phyloP scores from a whole-genome alignment of 305 asterid species.

The Ilex paraguariensis region DNA sequence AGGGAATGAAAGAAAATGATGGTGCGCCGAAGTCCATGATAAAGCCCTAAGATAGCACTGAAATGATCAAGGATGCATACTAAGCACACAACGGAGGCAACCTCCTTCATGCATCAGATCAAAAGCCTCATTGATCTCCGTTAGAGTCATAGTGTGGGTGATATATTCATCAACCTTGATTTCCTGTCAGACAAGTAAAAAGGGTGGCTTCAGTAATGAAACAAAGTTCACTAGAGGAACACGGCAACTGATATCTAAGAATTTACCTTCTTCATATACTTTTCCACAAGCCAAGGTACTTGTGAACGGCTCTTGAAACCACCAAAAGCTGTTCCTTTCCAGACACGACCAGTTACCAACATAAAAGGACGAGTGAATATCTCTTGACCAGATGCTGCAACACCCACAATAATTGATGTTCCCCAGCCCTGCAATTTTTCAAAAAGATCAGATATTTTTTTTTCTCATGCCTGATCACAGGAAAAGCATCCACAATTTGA shows the following conservation, averaged over 20 bases:
- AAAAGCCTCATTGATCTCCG: conserved; percentile 79
- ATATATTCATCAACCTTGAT: conserved; percentile 98
- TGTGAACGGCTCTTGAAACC: conserved; percentile 99
- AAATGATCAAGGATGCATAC: conserved; percentile 29
- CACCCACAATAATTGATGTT: conserved; percentile 97
- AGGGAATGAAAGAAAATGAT: not conserved
- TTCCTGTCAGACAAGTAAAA: conserved; percentile 43
- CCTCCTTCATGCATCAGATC: conserved; percentile 89
- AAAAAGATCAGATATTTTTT: not conserved
- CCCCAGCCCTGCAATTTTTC: conserved; percentile 87
- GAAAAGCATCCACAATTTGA: not conserved
- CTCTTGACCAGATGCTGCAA: conserved; percentile 99
- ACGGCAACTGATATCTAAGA: not conserved
- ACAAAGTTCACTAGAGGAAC: not conserved
- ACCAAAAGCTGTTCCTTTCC: conserved; percentile 99
- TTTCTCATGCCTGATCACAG: not conserved
- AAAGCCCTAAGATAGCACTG: not conserved
- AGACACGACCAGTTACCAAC: conserved; percentile 98
- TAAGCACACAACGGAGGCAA: conserved; percentile 89
- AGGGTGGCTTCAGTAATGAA: not conserved
- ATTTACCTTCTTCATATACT: conserved; percentile 82
- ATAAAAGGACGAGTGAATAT: conserved; percentile 98
- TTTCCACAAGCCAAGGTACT: conserved; percentile 97
- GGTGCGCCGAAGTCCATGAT: no score
- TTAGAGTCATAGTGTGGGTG: conserved; percentile 74